phyloP scores from a whole-genome alignment of 2,329 filamentous ascomycete species.

The Helotiales sp. region DNA sequence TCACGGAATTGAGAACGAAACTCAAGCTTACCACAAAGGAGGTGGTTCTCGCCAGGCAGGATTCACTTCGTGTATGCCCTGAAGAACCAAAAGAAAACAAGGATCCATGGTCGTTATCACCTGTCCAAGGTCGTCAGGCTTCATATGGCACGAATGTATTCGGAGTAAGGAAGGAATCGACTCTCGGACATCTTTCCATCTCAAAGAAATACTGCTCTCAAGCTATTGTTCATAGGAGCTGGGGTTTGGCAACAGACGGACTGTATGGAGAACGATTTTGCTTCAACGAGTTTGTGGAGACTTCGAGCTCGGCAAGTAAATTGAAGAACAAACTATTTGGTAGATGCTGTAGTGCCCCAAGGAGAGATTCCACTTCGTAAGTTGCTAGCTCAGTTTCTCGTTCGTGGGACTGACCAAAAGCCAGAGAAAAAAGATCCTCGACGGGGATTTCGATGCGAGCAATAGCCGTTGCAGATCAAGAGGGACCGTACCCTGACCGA shows the following conservation, averaged over 20 bases:
- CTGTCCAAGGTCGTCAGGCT: not conserved
- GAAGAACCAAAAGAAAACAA: not conserved
- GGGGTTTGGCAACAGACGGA: not conserved
- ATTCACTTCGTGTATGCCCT: too few species aligned
- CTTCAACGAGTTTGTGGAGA: not conserved
- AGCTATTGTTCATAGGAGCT: slow-evolving; percentile 6
- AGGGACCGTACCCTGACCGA: slow-evolving; percentile 10
- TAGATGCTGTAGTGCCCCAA: not conserved
- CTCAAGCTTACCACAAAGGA: slow-evolving; percentile 6
- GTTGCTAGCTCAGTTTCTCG: not conserved
- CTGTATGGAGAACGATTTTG: not conserved
- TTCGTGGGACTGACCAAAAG: not conserved
- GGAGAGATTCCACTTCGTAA: not conserved
- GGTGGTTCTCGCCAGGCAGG: not conserved
- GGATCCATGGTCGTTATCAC: slow-evolving; percentile 1
- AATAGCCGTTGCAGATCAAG: slow-evolving; percentile 8
- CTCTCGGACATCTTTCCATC: not conserved
- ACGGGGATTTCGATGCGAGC: not conserved
- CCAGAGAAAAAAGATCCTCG: not conserved
- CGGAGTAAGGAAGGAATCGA: slow-evolving; percentile 5
- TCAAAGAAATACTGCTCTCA: not conserved
- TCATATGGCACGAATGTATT: not conserved
- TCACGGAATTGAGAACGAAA: slow-evolving; percentile 6
- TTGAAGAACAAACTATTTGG: not conserved
- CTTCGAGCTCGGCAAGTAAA: not conserved